phyloP scores from a whole-genome alignment of 2,329 filamentous ascomycete species.

The Sclerotinia minor region DNA sequence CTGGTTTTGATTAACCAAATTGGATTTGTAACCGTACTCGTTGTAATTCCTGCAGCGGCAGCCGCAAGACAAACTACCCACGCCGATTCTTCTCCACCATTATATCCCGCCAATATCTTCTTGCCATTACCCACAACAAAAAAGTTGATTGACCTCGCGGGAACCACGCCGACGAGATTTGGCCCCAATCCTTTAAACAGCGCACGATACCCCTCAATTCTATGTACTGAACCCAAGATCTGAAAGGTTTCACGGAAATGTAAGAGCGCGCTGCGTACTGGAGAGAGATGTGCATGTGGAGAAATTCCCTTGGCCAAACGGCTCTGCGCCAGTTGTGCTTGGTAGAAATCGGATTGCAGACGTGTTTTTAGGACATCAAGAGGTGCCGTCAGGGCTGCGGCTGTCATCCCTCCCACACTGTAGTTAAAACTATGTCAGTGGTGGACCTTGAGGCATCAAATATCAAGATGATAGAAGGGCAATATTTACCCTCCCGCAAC shows the following conservation, averaged over 20 bases:
- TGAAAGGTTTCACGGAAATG: conserved; percentile 85
- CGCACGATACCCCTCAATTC: conserved; percentile 78
- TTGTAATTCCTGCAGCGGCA: conserved; percentile 76
- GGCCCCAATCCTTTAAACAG: conserved; percentile 93
- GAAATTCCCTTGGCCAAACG: conserved; percentile 55
- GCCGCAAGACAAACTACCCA: conserved; percentile 79
- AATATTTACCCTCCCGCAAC: conserved; percentile 78
- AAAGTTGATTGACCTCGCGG: conserved; percentile 89
- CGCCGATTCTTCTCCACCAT: conserved; percentile 70
- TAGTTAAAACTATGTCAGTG: conserved; percentile 28
- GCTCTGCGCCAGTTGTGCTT: conserved; percentile 71
- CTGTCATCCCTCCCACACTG: conserved; percentile 86
- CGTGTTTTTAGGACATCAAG: conserved; percentile 93
- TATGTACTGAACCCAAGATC: conserved; percentile 79
- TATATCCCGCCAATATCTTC: conserved; percentile 71
- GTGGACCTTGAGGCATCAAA: neutral
- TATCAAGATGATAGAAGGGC: conserved; percentile 10
- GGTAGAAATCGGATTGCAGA: conserved; percentile 92
- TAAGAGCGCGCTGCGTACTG: conserved; percentile 64
- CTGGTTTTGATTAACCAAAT: conserved; percentile 97
- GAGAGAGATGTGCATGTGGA: conserved; percentile 58
- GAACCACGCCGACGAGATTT: conserved; percentile 85
- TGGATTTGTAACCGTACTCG: conserved; percentile 88
- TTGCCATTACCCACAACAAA: conserved; percentile 93
- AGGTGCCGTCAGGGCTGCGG: conserved; percentile 88